These are phyloP conservation scores for Barbarea vulgaris DNA, from an alignment of 345 rosid genomes.

Conservation along the genomic window DNA sequence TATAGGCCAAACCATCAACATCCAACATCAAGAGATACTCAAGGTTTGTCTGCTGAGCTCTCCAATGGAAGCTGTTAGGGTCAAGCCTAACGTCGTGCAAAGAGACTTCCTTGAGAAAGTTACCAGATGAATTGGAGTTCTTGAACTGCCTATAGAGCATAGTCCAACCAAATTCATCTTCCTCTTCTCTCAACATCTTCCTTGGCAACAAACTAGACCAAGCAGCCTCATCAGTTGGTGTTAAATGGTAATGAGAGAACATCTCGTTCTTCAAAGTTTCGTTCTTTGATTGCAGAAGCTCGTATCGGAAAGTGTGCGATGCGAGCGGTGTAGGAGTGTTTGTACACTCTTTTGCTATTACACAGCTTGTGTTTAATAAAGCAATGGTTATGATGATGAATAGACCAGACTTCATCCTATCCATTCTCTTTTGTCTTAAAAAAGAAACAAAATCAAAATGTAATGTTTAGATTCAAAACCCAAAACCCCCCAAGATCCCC, in stretches of 20 bases:
- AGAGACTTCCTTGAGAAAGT: slow-evolving; percentile 73
- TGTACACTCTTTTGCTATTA: slow-evolving; percentile 88
- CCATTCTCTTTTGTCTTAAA: slow-evolving; percentile 21
- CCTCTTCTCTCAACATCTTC: slow-evolving; percentile 66
- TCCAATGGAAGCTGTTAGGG: slow-evolving; percentile 59
- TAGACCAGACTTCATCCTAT: slow-evolving; percentile 30
- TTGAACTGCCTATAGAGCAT: slow-evolving; percentile 73
- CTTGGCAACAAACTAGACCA: slow-evolving; percentile 82
- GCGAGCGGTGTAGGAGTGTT: slow-evolving; percentile 66
- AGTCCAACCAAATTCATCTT: slow-evolving; percentile 70
- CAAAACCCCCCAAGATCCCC: slow-evolving; percentile 7
- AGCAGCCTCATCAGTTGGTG: slow-evolving; percentile 77
- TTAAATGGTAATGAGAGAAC: slow-evolving; percentile 80
- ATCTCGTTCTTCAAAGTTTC: slow-evolving; percentile 67
- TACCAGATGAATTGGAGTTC: slow-evolving; percentile 43
- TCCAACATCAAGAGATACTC: slow-evolving; percentile 84
- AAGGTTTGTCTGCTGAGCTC: slow-evolving; percentile 85
- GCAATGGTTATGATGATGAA: slow-evolving; percentile 20
- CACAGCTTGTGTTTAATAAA: slow-evolving; percentile 18
- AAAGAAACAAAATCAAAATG: not conserved
- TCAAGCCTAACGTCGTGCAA: slow-evolving; percentile 82
- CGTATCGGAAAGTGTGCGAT: slow-evolving; percentile 74
- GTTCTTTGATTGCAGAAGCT: slow-evolving; percentile 62
- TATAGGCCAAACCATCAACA: slow-evolving; percentile 79
- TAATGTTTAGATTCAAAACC: not conserved